phyloP scores from a whole-genome alignment of 2,329 filamentous ascomycete genomes.

The Septoria linicola region DNA sequence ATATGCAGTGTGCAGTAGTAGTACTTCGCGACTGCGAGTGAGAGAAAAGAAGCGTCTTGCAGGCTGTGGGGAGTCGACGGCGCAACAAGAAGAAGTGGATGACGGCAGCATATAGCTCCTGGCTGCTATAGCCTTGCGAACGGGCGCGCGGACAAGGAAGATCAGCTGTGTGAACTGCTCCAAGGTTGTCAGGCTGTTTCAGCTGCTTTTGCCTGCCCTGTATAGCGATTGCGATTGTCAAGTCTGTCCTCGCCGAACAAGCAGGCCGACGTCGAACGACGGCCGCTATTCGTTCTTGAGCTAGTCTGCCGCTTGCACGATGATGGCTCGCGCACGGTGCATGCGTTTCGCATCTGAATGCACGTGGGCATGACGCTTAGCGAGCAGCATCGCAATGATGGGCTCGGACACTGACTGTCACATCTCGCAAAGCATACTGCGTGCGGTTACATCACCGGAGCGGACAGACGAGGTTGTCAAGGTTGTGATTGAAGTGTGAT shows the following conservation, averaged over 20 bases:
- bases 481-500: no score
- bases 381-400: no score
- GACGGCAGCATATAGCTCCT: constrained; percentile 5
- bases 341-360: no score
- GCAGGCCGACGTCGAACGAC: background rate
- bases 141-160: background rate
- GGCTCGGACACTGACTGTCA: no score
- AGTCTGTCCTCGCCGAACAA: background rate
- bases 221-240: background rate
- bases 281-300: background rate
- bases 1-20: constrained; percentile 1
- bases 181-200: background rate
- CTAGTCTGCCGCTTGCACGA: background rate
- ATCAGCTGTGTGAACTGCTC: background rate
- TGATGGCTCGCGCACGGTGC: no score
- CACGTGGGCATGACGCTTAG: no score
- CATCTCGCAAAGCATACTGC: no score
- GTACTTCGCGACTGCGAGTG: background rate
- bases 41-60: background rate
- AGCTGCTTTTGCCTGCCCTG: background rate
- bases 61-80: background rate
- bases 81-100: constrained; percentile 3
- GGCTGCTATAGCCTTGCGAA: background rate
- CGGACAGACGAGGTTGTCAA: no score
- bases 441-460: no score